Evolutionary conservation across 345 rosid genomes (phyloP).

Genomic region (Trapa incisa): DNA sequence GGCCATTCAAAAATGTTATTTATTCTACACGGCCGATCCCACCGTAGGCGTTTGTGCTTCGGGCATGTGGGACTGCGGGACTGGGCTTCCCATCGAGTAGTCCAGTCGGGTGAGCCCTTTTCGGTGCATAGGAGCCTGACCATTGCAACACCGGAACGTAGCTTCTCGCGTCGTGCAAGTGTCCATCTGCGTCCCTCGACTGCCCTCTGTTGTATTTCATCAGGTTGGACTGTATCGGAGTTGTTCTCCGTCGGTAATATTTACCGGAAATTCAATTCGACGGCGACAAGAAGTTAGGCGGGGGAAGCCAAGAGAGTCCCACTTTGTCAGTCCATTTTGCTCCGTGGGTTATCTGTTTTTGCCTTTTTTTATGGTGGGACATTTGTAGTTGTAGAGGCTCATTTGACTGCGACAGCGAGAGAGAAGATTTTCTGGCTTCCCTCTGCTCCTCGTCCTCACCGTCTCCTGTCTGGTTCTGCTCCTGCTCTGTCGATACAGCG

Average conservation of each 20-base stretch:
- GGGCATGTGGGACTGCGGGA: no score
- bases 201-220: not conserved
- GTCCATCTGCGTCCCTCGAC: not conserved
- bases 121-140: not conserved
- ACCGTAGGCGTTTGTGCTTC: not conserved
- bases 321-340: not conserved
- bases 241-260: not conserved
- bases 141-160: not conserved
- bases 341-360: no score
- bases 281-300: not conserved
- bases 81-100: not conserved
- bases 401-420: not conserved
- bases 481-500: not conserved
- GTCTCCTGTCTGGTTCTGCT: not conserved
- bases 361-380: not conserved
- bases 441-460: not conserved
- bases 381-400: not conserved
- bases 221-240: not conserved
- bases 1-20: not conserved
- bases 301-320: not conserved
- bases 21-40: not conserved
- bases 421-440: not conserved
- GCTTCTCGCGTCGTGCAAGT: not conserved
- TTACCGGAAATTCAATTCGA: not conserved
- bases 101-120: not conserved